Evolutionary conservation across 176 grass and related monocot genomes (phyloP).

Genomic region (Musa schizocarpa): DNA sequence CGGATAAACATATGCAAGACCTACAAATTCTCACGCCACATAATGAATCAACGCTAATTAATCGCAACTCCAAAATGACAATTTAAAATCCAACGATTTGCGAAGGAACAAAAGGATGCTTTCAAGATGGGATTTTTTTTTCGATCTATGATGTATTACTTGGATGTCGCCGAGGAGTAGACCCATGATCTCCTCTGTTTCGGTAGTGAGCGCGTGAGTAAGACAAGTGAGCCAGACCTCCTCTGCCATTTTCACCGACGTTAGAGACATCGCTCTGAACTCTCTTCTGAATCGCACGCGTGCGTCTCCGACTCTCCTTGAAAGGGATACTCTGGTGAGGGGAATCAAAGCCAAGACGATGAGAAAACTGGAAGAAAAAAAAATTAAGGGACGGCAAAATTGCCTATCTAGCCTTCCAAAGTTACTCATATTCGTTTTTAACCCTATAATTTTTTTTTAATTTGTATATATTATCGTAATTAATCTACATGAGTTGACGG

Average conservation of each 20-base stretch:
- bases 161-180: conserved; percentile 84
- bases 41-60: not conserved
- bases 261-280: conserved; percentile 53
- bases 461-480: no score
- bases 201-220: conserved; percentile 81
- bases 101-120: no score
- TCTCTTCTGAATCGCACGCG: not conserved
- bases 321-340: not conserved
- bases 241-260: conserved; percentile 68
- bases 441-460: no score
- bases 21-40: not conserved
- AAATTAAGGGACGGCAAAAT: no score
- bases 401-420: no score
- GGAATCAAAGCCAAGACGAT: no score
- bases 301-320: not conserved
- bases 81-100: no score
- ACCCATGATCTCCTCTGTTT: conserved; percentile 98
- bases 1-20: not conserved
- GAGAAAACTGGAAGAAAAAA: no score
- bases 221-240: conserved; percentile 98
- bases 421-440: no score
- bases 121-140: no score
- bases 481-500: no score
- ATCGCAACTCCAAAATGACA: no score
- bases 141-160: conserved; percentile 1